phyloP scores from a whole-genome alignment of 805 yeast genomes.

The Saturnispora sekii region DNA sequence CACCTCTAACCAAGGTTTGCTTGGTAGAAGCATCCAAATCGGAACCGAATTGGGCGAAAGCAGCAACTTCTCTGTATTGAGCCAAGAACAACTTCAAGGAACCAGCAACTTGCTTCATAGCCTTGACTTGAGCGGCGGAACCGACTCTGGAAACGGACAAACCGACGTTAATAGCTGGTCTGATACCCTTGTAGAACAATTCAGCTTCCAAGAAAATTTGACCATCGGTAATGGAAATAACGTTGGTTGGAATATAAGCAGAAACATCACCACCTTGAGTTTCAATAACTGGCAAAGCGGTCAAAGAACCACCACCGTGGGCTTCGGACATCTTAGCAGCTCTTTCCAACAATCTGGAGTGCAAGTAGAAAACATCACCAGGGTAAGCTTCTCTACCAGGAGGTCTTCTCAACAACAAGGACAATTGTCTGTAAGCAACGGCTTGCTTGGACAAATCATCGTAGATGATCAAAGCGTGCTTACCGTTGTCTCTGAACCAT shows the following conservation, averaged over 20 bases:
- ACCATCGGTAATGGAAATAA: constrained; percentile 95
- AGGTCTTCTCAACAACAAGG: constrained; percentile 93
- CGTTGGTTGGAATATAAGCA: constrained; percentile 96
- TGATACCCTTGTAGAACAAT: constrained; percentile 99
- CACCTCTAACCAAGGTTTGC: constrained; percentile 99
- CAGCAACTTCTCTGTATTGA: constrained; percentile 99
- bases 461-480: constrained; percentile 91
- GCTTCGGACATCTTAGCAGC: constrained; percentile 93
- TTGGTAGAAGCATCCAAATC: constrained; percentile 99
- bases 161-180: constrained; percentile 99
- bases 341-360: constrained; percentile 91
- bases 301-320: constrained; percentile 88
- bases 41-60: constrained; percentile 99
- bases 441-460: constrained; percentile 99
- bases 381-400: constrained; percentile 97
- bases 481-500: constrained; percentile 99
- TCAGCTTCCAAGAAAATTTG: constrained; percentile 99
- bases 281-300: constrained; percentile 94
- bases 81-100: constrained; percentile 99
- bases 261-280: constrained; percentile 99
- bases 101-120: constrained; percentile 99
- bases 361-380: constrained; percentile 94
- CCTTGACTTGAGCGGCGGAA: constrained; percentile 99
- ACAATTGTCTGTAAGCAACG: constrained; percentile 99
- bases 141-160: constrained; percentile 99